Evolutionary conservation across 2,329 filamentous ascomycete species (phyloP).

Genomic region (Fusarium oligoseptatum): DNA sequence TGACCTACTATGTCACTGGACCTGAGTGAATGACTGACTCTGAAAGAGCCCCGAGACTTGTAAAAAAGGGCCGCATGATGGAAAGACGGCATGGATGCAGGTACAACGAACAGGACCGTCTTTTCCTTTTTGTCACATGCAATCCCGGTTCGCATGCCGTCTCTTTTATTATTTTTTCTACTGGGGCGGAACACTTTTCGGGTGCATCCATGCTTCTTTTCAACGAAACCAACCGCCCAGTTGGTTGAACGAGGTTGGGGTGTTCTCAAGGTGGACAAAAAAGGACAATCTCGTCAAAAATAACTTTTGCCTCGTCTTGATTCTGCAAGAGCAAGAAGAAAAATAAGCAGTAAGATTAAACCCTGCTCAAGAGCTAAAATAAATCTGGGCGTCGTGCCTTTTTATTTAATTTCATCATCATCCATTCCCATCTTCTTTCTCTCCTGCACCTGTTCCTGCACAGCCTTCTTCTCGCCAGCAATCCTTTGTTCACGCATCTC

Average conservation of each 20-base stretch:
- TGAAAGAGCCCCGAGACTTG: conserved; percentile 6
- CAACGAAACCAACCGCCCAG: background rate
- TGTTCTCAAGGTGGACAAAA: background rate
- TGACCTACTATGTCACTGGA: conserved; percentile 38
- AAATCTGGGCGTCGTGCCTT: background rate
- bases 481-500: conserved; percentile 32
- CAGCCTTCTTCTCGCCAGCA: conserved; percentile 7
- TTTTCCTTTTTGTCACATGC: conserved; percentile 19
- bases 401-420: conserved; percentile 2
- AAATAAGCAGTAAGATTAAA: conserved; percentile 3
- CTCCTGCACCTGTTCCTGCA: conserved; percentile 12
- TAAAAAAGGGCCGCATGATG: conserved; percentile 22
- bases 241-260: background rate
- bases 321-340: background rate
- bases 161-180: background rate
- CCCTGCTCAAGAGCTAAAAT: background rate
- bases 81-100: conserved; percentile 1
- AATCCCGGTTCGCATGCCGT: background rate
- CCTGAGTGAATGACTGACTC: conserved; percentile 23
- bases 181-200: background rate
- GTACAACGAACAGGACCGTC: background rate
- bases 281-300: background rate
- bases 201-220: background rate
- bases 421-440: background rate
- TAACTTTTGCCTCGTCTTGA: background rate